phyloP scores from a whole-genome alignment of 2,329 filamentous ascomycete species.

The Chaetomiaceae sp. region DNA sequence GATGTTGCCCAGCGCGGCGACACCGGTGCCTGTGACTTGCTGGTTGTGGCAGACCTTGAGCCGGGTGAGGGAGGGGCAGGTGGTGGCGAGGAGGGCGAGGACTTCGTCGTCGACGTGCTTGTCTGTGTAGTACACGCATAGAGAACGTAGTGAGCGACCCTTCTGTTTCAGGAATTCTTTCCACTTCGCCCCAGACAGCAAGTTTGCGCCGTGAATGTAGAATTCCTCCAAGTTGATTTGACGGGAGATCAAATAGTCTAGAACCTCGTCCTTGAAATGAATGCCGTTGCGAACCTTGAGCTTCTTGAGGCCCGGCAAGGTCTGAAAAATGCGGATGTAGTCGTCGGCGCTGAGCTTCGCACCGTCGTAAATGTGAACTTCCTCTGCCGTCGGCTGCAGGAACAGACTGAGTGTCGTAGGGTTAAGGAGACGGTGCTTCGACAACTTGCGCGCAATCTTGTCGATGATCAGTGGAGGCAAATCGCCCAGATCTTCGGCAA shows the following conservation, averaged over 20 bases:
- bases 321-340: slow-evolving; percentile 72
- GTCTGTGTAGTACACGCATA: slow-evolving; percentile 82
- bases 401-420: slow-evolving; percentile 52
- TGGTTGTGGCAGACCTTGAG: slow-evolving; percentile 81
- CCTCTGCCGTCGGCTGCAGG: slow-evolving; percentile 44
- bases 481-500: slow-evolving; percentile 57
- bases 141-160: slow-evolving; percentile 56
- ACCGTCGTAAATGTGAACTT: slow-evolving; percentile 52
- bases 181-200: slow-evolving; percentile 74
- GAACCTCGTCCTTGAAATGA: slow-evolving; percentile 79
- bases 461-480: slow-evolving; percentile 51
- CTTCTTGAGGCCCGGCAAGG: slow-evolving; percentile 60
- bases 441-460: slow-evolving; percentile 53
- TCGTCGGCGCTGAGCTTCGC: slow-evolving; percentile 67
- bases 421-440: slow-evolving; percentile 53
- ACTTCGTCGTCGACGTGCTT: slow-evolving; percentile 70
- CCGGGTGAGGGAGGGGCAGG: slow-evolving; percentile 63
- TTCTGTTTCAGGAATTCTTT: slow-evolving; percentile 58
- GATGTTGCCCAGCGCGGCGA: slow-evolving; percentile 59
- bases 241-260: slow-evolving; percentile 74
- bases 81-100: slow-evolving; percentile 52
- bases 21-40: slow-evolving; percentile 58
- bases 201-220: slow-evolving; percentile 76
- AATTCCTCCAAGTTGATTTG: slow-evolving; percentile 63
- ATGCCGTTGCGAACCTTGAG: slow-evolving; percentile 80